phyloP scores from a whole-genome alignment of 495 filamentous ascomycete species.

The Penicillium diatomitis region DNA sequence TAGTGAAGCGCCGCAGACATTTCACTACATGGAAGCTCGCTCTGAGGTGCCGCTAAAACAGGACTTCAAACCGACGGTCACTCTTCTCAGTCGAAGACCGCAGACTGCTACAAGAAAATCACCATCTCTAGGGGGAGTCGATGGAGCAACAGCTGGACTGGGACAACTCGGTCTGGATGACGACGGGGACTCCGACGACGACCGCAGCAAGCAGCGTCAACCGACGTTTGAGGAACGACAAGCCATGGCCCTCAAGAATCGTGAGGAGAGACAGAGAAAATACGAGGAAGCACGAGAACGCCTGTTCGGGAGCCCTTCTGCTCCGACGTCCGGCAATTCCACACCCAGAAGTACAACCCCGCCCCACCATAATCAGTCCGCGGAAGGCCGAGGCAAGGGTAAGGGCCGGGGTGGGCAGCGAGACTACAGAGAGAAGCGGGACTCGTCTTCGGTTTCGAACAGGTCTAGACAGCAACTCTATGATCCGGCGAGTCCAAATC shows the following conservation, averaged over 20 bases:
- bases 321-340: constrained; percentile 40
- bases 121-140: constrained; percentile 16
- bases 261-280: constrained; percentile 78
- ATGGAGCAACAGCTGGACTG: constrained; percentile 50
- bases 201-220: constrained; percentile 42
- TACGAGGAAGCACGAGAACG: constrained; percentile 79
- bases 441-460: constrained; percentile 37
- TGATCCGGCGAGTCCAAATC: constrained; percentile 62
- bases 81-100: constrained; percentile 76
- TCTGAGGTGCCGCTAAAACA: constrained; percentile 61
- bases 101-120: constrained; percentile 31
- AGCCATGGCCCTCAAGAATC: constrained; percentile 60
- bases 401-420: constrained; percentile 29
- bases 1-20: constrained; percentile 54
- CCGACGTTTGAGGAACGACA: constrained; percentile 64
- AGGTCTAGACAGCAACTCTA: constrained; percentile 52
- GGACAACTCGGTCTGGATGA: constrained; percentile 44
- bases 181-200: constrained; percentile 61
- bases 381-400: constrained; percentile 31
- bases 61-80: constrained; percentile 76
- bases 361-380: constrained; percentile 36
- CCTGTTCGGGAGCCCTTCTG: constrained; percentile 60
- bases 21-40: constrained; percentile 62
- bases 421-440: constrained; percentile 35
- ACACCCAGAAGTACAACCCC: constrained; percentile 56